A percentile compares a stretch with the other conserved stretches of the same genome.
phyloP scores from a whole-genome alignment of 768 basidiomycete genomes.

The Macrolepiota fuliginosa region DNA sequence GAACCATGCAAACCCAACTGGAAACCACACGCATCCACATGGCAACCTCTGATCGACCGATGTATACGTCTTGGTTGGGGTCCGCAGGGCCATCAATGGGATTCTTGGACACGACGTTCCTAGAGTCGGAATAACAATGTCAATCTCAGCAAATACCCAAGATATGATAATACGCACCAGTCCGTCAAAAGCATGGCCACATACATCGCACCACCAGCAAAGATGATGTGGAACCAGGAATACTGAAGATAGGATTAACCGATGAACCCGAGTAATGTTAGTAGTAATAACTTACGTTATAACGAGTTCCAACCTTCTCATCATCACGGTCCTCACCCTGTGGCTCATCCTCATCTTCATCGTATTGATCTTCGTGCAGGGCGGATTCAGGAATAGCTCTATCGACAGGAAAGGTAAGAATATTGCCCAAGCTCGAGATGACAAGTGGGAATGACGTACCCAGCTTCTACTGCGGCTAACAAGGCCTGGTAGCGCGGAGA shows the following conservation, averaged over 20 bases:
- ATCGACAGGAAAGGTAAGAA: constrained; percentile 6
- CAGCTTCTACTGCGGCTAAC: constrained; percentile 93
- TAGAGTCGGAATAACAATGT: constrained; percentile 22
- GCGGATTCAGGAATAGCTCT: constrained; percentile 94
- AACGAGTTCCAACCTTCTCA: constrained; percentile 89
- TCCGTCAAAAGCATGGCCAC: constrained; percentile 96
- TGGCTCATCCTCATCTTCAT: constrained; percentile 68
- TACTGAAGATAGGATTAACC: constrained; percentile 53
- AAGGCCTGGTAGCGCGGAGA: constrained; percentile 91
- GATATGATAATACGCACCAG: constrained; percentile 57
- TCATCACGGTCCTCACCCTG: constrained; percentile 83
- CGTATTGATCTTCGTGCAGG: constrained; percentile 74
- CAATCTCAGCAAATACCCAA: neutral
- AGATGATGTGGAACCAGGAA: constrained; percentile 98
- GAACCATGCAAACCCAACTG: constrained; percentile 87
- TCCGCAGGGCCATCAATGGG: constrained; percentile 43
- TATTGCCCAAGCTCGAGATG: neutral
- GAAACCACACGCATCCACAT: constrained; percentile 99
- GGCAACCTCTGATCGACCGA: constrained; percentile 91
- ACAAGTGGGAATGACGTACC: constrained; percentile 44
- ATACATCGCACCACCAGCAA: constrained; percentile 95
- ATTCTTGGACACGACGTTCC: constrained; percentile 72
- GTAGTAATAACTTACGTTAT: constrained; percentile 65
- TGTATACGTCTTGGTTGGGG: constrained; percentile 77
- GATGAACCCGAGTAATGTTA: neutral